Percentiles rank a stretch among this genome's conserved stretches.
Conservation (phyloP, 352 stramenopile species). For the Pythium pyrilobum region DNA sequence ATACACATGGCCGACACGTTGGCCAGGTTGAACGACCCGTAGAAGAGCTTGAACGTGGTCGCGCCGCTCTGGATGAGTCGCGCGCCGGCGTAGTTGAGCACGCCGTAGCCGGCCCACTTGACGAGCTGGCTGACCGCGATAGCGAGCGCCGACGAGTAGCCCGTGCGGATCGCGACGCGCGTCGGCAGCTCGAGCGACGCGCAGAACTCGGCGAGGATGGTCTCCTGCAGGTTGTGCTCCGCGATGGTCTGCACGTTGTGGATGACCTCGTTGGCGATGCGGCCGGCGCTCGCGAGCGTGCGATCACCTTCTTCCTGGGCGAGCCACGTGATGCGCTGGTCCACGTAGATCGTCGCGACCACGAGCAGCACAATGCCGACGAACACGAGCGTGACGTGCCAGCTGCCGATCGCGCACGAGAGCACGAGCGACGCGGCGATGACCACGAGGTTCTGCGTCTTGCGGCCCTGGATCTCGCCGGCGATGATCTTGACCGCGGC, state of each 20-base stretch:
- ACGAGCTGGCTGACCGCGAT: conserved; percentile 60
- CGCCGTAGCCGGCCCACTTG: conserved; percentile 35
- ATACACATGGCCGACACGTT: conserved; percentile 21
- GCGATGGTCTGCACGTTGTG: conserved; percentile 25
- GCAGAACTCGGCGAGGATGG: conserved; percentile 24
- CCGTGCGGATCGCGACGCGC: conserved; percentile 47
- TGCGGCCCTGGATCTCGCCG: conserved; percentile 22
- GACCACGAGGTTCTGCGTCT: conserved; percentile 22
- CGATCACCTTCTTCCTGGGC: conserved; percentile 17
- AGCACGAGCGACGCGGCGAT: conserved; percentile 14
- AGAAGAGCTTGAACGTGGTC: conserved; percentile 43
- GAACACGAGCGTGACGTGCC: conserved; percentile 24
- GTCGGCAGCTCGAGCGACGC: conserved; percentile 28
- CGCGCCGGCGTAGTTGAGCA: conserved; percentile 30
- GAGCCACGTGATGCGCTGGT: conserved; percentile 20
- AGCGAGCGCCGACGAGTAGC: conserved; percentile 37
- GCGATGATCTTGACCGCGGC: conserved; percentile 51
- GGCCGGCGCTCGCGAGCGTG: conserved; percentile 11
- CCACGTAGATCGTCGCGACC: conserved; percentile 23
- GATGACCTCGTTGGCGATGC: conserved; percentile 22
- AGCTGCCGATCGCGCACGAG: conserved; percentile 21
- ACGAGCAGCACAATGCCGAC: conserved; percentile 27
- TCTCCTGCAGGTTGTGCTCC: conserved; percentile 17
- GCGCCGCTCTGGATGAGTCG: conserved; percentile 39
- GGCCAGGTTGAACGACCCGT: conserved; percentile 27